A percentile compares a stretch with the other conserved stretches of the same genome.
Conservation (phyloP, 352 stramenopile genomes). For the Phytophthora crassamura region DNA sequence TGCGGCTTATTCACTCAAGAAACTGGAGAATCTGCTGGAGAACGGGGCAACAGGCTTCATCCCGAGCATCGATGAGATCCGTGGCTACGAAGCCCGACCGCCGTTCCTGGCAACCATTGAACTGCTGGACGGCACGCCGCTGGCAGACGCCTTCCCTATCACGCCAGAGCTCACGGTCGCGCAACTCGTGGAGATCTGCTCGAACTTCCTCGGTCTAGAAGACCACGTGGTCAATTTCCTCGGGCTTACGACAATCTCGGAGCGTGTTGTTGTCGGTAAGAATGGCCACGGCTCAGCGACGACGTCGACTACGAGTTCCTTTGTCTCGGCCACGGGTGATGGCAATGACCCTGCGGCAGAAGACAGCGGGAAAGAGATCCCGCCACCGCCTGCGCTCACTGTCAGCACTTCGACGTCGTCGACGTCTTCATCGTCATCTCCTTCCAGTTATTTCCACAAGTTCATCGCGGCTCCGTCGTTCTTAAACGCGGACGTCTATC, state of each 20-base stretch:
- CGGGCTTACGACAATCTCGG: constrained; percentile 62
- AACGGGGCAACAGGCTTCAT: constrained; percentile 93
- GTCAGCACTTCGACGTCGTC: constrained; percentile 38
- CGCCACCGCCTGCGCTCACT: constrained; percentile 24
- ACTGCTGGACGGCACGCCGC: constrained; percentile 90
- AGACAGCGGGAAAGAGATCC: constrained; percentile 15
- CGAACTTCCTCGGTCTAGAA: constrained; percentile 91
- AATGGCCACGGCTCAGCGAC: constrained; percentile 38
- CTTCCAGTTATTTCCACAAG: constrained; percentile 77
- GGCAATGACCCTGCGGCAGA: constrained; percentile 39
- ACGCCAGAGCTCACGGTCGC: constrained; percentile 92
- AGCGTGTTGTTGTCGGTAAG: constrained; percentile 40
- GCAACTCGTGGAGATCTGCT: constrained; percentile 93
- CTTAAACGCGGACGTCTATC: constrained; percentile 81
- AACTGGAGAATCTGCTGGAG: constrained; percentile 90
- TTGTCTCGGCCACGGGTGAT: constrained; percentile 40
- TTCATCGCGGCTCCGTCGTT: constrained; percentile 83
- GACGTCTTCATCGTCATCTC: constrained; percentile 40
- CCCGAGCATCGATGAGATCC: constrained; percentile 93
- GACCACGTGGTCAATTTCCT: constrained; percentile 87
- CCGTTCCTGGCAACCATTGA: constrained; percentile 94
- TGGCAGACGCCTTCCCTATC: constrained; percentile 93
- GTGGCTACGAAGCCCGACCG: constrained; percentile 92
- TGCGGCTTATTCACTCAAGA: constrained; percentile 91
- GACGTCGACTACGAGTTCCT: constrained; percentile 36